These are phyloP conservation scores for Breviolum minutum DNA, from an alignment of 73 alveolate genomes.

Conservation along the genomic window DNA sequence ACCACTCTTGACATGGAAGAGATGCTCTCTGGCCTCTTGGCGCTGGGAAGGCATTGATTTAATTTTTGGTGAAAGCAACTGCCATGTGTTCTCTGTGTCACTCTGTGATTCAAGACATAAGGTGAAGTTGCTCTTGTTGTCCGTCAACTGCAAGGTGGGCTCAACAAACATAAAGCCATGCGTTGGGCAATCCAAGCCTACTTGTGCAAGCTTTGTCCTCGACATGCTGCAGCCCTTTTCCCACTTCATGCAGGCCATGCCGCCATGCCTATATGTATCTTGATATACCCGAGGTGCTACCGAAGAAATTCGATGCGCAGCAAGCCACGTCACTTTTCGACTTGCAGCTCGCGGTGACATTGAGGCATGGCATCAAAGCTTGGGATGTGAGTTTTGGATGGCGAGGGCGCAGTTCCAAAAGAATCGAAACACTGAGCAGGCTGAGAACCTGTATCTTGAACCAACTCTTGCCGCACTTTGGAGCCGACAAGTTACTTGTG, in stretches of 20 bases:
- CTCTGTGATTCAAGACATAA: not conserved
- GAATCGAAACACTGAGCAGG: too few relatives aligned
- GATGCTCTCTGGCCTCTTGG: conserved; percentile 37
- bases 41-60: not conserved
- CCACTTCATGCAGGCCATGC: not conserved
- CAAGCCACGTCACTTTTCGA: conserved; percentile 34
- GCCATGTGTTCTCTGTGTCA: too few relatives aligned
- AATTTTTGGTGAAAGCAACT: too few relatives aligned
- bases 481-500: too few relatives aligned
- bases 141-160: conserved; percentile 15
- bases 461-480: too few relatives aligned
- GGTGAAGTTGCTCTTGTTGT: conserved; percentile 33
- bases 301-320: conserved; percentile 63
- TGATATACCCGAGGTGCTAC: not conserved
- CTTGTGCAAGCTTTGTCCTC: not conserved
- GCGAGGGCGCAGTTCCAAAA: not conserved
- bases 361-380: not conserved
- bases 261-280: not conserved
- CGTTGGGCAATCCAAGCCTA: not conserved
- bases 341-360: conserved; percentile 84
- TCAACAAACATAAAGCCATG: not conserved
- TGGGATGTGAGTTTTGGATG: not conserved
- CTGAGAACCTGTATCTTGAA: too few relatives aligned
- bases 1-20: conserved; percentile 27
- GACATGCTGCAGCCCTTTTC: too few relatives aligned